phyloP scores from a whole-genome alignment of 306 rosid genomes.

The Cucurbita pepo region DNA sequence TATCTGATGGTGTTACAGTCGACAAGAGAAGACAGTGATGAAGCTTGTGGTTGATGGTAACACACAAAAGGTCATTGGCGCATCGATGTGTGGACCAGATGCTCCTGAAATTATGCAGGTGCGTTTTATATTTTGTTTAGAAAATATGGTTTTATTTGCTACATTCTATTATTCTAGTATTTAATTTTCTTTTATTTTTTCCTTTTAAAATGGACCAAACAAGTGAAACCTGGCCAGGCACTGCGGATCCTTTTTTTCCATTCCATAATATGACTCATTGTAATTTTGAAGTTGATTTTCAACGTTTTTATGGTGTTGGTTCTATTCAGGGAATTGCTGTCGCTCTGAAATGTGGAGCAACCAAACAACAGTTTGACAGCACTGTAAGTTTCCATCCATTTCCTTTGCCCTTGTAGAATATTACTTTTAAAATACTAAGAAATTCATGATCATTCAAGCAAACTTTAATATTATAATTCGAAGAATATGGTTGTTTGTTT shows the following conservation, averaged over 20 bases:
- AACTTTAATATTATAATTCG: neutral
- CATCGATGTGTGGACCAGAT: conserved; percentile 94
- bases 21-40: conserved; percentile 89
- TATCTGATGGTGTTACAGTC: conserved; percentile 24
- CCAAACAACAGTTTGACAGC: conserved; percentile 86
- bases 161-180: neutral
- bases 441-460: neutral
- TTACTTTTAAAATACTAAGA: neutral
- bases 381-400: conserved; percentile 39
- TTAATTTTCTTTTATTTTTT: neutral
- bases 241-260: neutral
- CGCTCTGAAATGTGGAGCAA: conserved; percentile 89
- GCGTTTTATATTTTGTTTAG: neutral
- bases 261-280: neutral
- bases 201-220: neutral
- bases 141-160: neutral
- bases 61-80: conserved; percentile 80
- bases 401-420: neutral
- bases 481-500: neutral
- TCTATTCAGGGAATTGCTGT: conserved; percentile 61
- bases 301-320: neutral
- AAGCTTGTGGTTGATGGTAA: conserved; percentile 82
- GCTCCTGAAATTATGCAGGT: conserved; percentile 95
- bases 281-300: neutral
- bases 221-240: neutral